phyloP scores from a whole-genome alignment of 306 rosid species.

The Herpetospermum pedunculosum region DNA sequence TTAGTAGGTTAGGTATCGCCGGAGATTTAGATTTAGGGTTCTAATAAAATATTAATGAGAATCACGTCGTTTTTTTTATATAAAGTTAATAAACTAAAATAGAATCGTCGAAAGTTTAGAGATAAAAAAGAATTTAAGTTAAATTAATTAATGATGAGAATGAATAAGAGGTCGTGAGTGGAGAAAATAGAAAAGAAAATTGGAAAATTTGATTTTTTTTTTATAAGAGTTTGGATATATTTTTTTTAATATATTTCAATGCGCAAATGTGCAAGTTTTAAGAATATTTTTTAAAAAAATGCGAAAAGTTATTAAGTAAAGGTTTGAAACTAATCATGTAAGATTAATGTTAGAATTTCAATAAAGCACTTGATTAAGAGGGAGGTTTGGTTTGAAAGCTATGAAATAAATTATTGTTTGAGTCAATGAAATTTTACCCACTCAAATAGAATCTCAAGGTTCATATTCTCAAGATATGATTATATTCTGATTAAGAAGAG shows the following conservation, averaged over 20 bases:
- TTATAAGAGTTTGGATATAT: too few relatives aligned
- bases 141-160: too few relatives aligned
- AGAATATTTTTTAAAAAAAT: too few relatives aligned
- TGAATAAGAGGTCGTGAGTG: not conserved
- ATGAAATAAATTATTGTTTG: not conserved
- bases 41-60: too few relatives aligned
- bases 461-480: slow-evolving; percentile 6
- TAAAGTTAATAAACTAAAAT: too few relatives aligned
- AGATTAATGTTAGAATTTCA: not conserved
- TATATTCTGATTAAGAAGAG: not conserved
- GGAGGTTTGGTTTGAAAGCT: not conserved
- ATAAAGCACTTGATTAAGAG: not conserved
- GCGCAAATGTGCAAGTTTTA: too few relatives aligned
- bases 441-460: not conserved
- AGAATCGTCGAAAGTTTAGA: too few relatives aligned
- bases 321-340: not conserved
- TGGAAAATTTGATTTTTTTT: too few relatives aligned
- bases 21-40: not conserved
- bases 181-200: not conserved
- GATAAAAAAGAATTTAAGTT: too few relatives aligned
- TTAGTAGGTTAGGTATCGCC: not conserved
- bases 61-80: too few relatives aligned
- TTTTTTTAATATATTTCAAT: too few relatives aligned
- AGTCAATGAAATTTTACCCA: slow-evolving; percentile 4
- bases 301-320: not conserved